Percentiles rank a stretch among this genome's conserved stretches.
Conservation (phyloP, 2,329 filamentous ascomycete genomes). For the Trichophyton schoenleinii region DNA sequence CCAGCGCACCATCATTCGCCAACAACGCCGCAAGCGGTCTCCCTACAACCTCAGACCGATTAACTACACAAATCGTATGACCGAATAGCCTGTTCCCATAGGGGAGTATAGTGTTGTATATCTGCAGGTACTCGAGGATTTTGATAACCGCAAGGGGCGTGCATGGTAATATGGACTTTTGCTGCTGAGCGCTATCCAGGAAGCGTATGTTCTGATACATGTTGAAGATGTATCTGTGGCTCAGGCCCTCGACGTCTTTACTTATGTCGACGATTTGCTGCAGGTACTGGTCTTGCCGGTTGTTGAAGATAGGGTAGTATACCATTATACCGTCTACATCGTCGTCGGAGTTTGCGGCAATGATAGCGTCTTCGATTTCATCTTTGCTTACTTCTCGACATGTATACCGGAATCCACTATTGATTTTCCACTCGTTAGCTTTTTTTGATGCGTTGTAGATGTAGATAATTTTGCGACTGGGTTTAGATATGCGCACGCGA, state of each 20-base stretch:
- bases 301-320: conserved; percentile 96
- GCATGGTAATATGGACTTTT: conserved; percentile 89
- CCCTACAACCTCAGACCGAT: conserved; percentile 90
- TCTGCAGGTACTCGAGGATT: conserved; percentile 86
- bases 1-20: conserved; percentile 88
- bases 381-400: conserved; percentile 76
- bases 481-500: not conserved
- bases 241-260: conserved; percentile 94
- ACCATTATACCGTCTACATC: conserved; percentile 81
- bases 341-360: conserved; percentile 68
- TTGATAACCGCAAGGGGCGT: conserved; percentile 94
- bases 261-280: conserved; percentile 81
- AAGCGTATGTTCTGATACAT: conserved; percentile 99
- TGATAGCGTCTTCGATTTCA: conserved; percentile 75
- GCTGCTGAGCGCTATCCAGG: conserved; percentile 64
- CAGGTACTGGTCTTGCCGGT: conserved; percentile 81
- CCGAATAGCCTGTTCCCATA: conserved; percentile 89
- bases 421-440: not conserved
- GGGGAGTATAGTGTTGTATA: conserved; percentile 90
- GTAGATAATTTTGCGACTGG: not conserved
- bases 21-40: conserved; percentile 82
- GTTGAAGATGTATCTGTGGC: conserved; percentile 91
- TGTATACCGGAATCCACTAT: conserved; percentile 77
- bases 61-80: conserved; percentile 90
- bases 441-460: not conserved